Evolutionary conservation across 208 protist genomes (phyloP), one percentile per base, ranked within the genome.

Genomic region (Trypanosoma brucei): DNA sequence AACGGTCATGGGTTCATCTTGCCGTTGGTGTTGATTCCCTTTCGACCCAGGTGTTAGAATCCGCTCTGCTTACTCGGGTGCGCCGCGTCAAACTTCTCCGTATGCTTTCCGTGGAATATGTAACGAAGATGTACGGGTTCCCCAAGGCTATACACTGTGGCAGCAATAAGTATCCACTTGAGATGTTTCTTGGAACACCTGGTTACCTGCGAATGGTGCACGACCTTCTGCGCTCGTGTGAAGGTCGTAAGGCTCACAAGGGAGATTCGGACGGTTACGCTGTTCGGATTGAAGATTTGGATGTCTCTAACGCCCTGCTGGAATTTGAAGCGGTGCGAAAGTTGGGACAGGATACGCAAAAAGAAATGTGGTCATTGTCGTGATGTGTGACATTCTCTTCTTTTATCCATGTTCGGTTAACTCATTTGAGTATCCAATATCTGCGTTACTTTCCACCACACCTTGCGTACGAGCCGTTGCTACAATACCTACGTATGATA

Each of bases 181-280:
- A 76, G 14, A 3, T 81, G 3, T 84, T 93, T 55, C 68, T 89
- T 8, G 83, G 86, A 13, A 72, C 75, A 35, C 86, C 86, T 0
- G 86, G 86, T 3, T 93, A 88, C 54, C 48, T 93, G 34, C 59
- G 74, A 0, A 36, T 63, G 3, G 46, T 93, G 9, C 55, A 59
- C n/a, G 57, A 55, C 5, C 40, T 89, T 6, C 50, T 75, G 8
- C 39, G 52, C 2, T 65, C 70, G 34, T 68, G 67, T 22, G 55
- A 59, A 53, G 57, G 59, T 30, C 54, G 31, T 9, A 46, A 60
- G 58, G 39, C 7, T 40, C 49, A 58, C 4, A 30, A n/a, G 0
- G 46, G 58, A 42, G 22, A 48, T 2, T 30, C 13, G 37, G 65
- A 39, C 14, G 36, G 4, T 30, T 79, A 75, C 39, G 56, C 53